Evolutionary conservation across 2,329 filamentous ascomycete species (phyloP), one percentile per base, ranked within the genome.

Genomic region (Pseudofabraea citricarpa): DNA sequence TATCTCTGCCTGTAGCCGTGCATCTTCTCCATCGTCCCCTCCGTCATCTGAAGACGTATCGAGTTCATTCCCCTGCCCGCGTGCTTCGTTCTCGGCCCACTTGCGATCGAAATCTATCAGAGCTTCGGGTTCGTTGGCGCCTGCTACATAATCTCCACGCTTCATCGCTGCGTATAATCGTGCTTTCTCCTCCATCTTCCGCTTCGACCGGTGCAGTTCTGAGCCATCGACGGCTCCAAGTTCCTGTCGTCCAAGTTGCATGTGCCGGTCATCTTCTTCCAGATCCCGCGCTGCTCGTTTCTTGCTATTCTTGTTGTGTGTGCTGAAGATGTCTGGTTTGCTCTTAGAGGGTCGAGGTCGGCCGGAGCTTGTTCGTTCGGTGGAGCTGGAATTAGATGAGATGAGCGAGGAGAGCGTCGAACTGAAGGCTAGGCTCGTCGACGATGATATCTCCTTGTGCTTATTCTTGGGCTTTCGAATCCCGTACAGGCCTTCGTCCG

Each of bases 21-120:
- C 64, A 12, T 70, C 69, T 2, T 62, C 61, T n/a, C 18, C 64
- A 2, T 68, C 65, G 2, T 63, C 64, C 6, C 68, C 48, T 45
- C 71, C 67, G 50, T 87, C 84, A 53, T 88, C 81, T 29, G 79
- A 72, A 48, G 83, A 85, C 44, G 84, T 81, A 16, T 59, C 38
- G 39, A 47, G 44, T n/a, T 49, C 45, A n/a, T 46, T 60, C 6
- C 50, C 49, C 15, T 58, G 53, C 8, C 60, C 65, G 1, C 59
- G 57, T 3, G 63, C 65, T 43, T 81, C 71, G 19, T 71, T 69
- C 59, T 95, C 87, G 0, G 85, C 89, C 90, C 93, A 97, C 68
- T 97, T 98, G 48, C 85, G 76, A 65, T 97, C 93, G 64, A 98
- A 98, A 67, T 98, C 91, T 3, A 98, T 85, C 20, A 95, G 76